Evolutionary conservation across 2,329 filamentous ascomycete genomes (phyloP), one percentile per base, ranked within the genome.

Genomic region (Colletotrichum musicola): DNA sequence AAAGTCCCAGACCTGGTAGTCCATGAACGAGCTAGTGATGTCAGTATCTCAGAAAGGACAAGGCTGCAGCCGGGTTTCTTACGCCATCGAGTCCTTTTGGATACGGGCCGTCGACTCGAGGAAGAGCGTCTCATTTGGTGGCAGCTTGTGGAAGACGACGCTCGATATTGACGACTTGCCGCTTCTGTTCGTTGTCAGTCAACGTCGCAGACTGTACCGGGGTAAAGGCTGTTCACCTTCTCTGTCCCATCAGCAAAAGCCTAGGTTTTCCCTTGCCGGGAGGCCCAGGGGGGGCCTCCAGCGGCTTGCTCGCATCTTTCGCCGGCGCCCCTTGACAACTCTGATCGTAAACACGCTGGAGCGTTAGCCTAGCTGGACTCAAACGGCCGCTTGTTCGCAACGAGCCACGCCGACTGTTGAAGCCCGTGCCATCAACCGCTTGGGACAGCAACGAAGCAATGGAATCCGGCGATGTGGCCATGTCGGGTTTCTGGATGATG

Each of bases 101-200:
- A 98, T 97, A 38, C 93, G 89, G 10, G 94, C 95, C 4, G 96
- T 99, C 0, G 96, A 97, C 79, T 98, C 96, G 18, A 99, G 87
- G 75, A 97, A 99, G 16, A 99, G 83, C 0, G 96, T 98, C 82
- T 99, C 97, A 74, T 93, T 97, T 2, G 96, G 95, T 3, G 95
- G 94, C 77, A 98, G 90, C 79, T 99, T 99, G 81, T 98, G 95
- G 76, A 99, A 98, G n/a, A 99, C 95, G 55, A 99, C 97, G 76
- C 94, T 98, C 27, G 95, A 96, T 77, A 99, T 98, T 6, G 96
- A 99, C 0, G 96, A 98, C 79, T 99, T 99, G 69, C 96, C 96
- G 77, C 95, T 98, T 83, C 96, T 99, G 73, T 22, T 20, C 47
- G 7, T 18, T 9, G 38, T 66, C 10, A 61, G 47, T 42, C 18